phyloP scores from a whole-genome alignment of 495 filamentous ascomycete species.

The Aspergillus bridgeri region DNA sequence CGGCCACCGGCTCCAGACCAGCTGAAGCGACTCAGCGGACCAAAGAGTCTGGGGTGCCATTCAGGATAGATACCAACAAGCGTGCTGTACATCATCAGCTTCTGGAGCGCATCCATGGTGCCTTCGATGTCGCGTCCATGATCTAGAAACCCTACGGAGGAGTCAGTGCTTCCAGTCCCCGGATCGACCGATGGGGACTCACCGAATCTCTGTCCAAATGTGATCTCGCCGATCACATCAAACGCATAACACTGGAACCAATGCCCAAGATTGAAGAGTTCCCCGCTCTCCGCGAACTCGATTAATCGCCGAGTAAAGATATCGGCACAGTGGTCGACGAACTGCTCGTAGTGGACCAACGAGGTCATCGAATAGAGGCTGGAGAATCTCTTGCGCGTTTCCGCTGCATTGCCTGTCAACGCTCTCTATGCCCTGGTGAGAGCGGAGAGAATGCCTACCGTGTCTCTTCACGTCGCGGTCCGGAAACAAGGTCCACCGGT shows the following conservation, averaged over 20 bases:
- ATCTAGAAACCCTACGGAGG: conserved; percentile 53
- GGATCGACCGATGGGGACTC: background rate
- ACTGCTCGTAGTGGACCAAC: conserved; percentile 52
- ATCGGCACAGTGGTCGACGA: conserved; percentile 50
- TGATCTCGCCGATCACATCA: conserved; percentile 65
- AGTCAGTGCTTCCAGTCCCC: background rate
- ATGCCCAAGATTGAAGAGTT: conserved; percentile 43
- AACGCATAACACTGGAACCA: conserved; percentile 60
- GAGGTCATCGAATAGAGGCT: conserved; percentile 51
- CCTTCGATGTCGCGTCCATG: conserved; percentile 62
- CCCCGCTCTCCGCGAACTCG: conserved; percentile 33
- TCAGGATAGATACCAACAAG: conserved; percentile 47
- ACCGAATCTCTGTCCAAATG: conserved; percentile 59
- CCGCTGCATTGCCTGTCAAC: conserved; percentile 17
- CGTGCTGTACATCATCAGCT: conserved; percentile 55
- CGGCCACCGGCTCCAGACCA: conserved; percentile 41
- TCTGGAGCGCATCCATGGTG: conserved; percentile 52
- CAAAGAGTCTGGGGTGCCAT: conserved; percentile 44
- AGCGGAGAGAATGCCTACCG: conserved; percentile 14
- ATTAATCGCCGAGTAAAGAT: conserved; percentile 43
- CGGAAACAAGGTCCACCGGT: conserved; percentile 39
- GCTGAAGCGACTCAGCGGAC: conserved; percentile 33
- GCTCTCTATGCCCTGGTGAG: background rate
- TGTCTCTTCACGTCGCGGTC: conserved; percentile 42
- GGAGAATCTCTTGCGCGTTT: conserved; percentile 39